Base-by-base conservation (phyloP, 768 basidiomycete species). In the Tylopilus intermedius region DNA sequence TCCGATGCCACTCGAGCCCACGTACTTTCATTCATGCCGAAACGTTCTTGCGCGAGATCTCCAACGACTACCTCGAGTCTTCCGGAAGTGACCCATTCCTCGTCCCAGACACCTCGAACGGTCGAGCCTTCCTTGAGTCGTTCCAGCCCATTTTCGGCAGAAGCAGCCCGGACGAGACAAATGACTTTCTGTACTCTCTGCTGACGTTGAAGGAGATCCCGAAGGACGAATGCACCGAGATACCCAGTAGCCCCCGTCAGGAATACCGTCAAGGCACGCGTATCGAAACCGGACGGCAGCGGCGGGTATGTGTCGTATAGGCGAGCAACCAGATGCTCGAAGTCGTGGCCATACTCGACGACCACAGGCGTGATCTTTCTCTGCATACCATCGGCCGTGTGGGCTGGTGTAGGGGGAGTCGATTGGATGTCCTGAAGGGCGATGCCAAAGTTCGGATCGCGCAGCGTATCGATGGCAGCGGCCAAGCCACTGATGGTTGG, bases 241-340 rank as follows among this genome's bases (percentile, higher is more conserved):
- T 94, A 99, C 2, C 96, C 96, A 8, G 96, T 97, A 5, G 92
- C 94, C 6, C 96, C 96, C 6, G 96, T 98, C 29, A 99, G 80
- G 76, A 99, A 96, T 29, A 98, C 79, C 0, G 89, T 90, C 39
- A 94, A 58, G 11, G 75, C 70, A 41, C 73, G 77, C 24, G 70
- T 64, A 21, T 67, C 63, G 59, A 84, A 84, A 58, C 84, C 79
- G n/a, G 72, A 49, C 0, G 86, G 74, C 2, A 83, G 68, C n/a
- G 81, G 71, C 0, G 77, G 69, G 68, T 93, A 97, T 8, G 79
- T 76, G 1, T 73, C 61, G 40, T 76, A 74, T 22, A 98, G 77
- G 57, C 73, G 73, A 39, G 78, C 66, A 27, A 84, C 52, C 15
- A 98, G 76, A 2, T 67, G 61, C 6, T 83, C 80, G 45, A 87